These are phyloP conservation scores for Chaetothyriales sp. DNA, from an alignment of 2,329 filamentous ascomycete genomes.

Conservation along the genomic window DNA sequence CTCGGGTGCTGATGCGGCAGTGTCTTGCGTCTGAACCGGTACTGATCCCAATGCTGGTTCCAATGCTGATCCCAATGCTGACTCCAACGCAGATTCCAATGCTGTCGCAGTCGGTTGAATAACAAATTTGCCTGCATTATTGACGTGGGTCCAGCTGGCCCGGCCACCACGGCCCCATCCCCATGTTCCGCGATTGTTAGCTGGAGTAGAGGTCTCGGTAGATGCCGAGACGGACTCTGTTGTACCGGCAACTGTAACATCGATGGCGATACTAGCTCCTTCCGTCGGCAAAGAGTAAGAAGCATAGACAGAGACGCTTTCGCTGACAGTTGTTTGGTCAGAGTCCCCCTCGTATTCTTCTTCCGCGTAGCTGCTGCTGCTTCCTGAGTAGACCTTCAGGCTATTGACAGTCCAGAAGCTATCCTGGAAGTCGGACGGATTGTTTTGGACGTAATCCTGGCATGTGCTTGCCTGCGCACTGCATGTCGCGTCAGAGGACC, in stretches of 20 bases:
- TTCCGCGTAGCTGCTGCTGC: background rate
- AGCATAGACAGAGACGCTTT: background rate
- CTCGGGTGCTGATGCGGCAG: background rate
- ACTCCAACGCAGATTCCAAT: no score
- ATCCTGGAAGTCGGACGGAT: conserved; percentile 54
- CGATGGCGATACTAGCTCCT: background rate
- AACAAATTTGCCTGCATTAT: background rate
- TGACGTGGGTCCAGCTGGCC: background rate
- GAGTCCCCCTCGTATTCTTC: background rate
- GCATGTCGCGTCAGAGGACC: conserved; percentile 44
- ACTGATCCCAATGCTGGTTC: no score
- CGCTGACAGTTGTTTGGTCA: background rate
- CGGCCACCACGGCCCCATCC: background rate
- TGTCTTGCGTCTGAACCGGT: background rate
- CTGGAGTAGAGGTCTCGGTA: background rate
- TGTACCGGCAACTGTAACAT: background rate
- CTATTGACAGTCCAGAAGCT: conserved; percentile 36
- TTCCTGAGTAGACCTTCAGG: conserved; percentile 11
- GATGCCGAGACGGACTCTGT: background rate
- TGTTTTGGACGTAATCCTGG: conserved; percentile 53
- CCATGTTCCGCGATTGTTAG: background rate
- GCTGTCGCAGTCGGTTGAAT: background rate
- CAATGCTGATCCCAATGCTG: no score
- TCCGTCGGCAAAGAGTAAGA: no score
- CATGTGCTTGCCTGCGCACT: conserved; percentile 48